Percentiles rank a stretch among this genome's conserved stretches.
phyloP scores from a whole-genome alignment of 1,284 basidiomycete genomes.

The Lentinus polychrous region DNA sequence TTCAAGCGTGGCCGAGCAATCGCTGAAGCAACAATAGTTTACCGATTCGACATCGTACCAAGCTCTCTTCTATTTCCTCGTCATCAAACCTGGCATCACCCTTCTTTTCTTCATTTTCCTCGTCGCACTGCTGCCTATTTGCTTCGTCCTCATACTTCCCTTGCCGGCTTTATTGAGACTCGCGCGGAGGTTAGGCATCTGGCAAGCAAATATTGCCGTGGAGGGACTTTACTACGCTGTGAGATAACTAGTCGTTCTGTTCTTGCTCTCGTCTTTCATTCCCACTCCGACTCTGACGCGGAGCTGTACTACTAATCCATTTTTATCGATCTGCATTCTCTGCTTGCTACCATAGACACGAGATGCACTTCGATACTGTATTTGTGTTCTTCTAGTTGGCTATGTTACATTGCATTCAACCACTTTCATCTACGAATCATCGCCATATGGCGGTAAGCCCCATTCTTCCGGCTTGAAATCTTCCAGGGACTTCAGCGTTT shows the following conservation, averaged over 20 bases:
- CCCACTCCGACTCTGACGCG: background rate
- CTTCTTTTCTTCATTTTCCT: slow-evolving; percentile 54
- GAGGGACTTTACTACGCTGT: slow-evolving; percentile 52
- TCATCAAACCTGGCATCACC: slow-evolving; percentile 75
- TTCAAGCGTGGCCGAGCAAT: background rate
- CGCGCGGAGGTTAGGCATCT: slow-evolving; percentile 58
- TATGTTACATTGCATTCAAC: background rate
- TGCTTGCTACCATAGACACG: background rate
- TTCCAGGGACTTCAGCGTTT: slow-evolving; percentile 50
- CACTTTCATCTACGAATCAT: background rate
- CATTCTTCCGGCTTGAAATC: slow-evolving; percentile 69
- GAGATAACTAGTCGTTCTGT: background rate
- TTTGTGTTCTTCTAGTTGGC: slow-evolving; percentile 1
- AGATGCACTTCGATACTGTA: slow-evolving; percentile 1
- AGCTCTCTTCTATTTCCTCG: slow-evolving; percentile 77
- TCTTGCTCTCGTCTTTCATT: background rate
- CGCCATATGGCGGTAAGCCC: slow-evolving; percentile 63
- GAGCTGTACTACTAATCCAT: background rate
- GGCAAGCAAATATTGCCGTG: slow-evolving; percentile 75
- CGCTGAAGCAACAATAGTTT: slow-evolving; percentile 38
- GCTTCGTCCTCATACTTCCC: slow-evolving; percentile 52
- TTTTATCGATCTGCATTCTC: background rate
- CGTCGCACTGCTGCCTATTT: slow-evolving; percentile 49
- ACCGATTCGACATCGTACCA: slow-evolving; percentile 73
- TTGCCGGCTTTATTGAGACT: slow-evolving; percentile 60